A percentile compares a stretch with the other conserved stretches of the same genome.
Evolutionary conservation across 2,329 filamentous ascomycete genomes (phyloP).

Genomic region (Thielaviopsis punctulata): DNA sequence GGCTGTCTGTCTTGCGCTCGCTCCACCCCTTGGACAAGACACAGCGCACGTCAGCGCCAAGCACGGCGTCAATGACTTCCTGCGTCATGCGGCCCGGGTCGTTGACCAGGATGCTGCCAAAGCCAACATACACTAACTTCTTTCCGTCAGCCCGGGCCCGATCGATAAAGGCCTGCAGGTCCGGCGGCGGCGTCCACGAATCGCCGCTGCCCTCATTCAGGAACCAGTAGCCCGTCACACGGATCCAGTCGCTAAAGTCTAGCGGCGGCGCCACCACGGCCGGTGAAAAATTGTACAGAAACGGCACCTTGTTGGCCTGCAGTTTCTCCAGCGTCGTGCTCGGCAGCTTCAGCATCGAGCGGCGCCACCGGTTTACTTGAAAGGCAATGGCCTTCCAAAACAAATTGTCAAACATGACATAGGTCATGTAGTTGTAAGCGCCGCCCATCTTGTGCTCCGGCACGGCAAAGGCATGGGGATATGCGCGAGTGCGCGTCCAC

Average conservation of each 20-base stretch:
- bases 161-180: conserved; percentile 67
- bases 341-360: conserved; percentile 58
- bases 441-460: conserved; percentile 89
- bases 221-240: conserved; percentile 97
- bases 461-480: conserved; percentile 90
- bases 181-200: conserved; percentile 53
- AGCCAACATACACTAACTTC: conserved; percentile 92
- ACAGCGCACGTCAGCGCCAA: conserved; percentile 82
- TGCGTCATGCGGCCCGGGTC: conserved; percentile 78
- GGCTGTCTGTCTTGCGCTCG: conserved; percentile 43
- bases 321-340: conserved; percentile 76
- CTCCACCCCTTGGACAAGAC: conserved; percentile 97
- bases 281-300: conserved; percentile 93
- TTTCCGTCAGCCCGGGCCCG: conserved; percentile 65
- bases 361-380: conserved; percentile 87
- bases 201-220: conserved; percentile 51
- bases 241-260: conserved; percentile 95
- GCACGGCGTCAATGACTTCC: conserved; percentile 82
- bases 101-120: conserved; percentile 86
- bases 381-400: conserved; percentile 90
- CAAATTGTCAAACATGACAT: conserved; percentile 89
- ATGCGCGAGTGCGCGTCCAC: conserved; percentile 88
- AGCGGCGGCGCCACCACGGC: conserved; percentile 85
- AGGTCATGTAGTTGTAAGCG: conserved; percentile 86
- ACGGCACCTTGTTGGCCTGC: conserved; percentile 94